phyloP scores from a whole-genome alignment of 352 stramenopile genomes.

The Peronospora belbahrii region DNA sequence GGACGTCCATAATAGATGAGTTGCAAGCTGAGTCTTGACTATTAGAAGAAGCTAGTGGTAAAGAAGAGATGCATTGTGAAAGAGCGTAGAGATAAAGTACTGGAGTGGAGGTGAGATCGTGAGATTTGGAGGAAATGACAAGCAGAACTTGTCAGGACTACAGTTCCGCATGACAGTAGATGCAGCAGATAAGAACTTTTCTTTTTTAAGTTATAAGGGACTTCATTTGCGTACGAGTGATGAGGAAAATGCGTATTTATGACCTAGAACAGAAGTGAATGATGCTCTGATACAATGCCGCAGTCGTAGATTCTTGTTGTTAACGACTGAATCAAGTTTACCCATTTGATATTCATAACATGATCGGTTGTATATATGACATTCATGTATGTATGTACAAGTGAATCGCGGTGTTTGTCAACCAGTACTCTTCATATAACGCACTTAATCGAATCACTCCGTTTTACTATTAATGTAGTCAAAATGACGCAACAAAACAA shows the following conservation, averaged over 20 bases:
- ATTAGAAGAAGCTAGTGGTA: background rate
- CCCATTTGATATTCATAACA: background rate
- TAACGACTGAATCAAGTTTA: background rate
- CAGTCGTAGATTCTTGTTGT: background rate
- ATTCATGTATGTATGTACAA: too few relatives aligned
- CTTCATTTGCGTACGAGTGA: conserved; percentile 17
- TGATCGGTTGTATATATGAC: too few relatives aligned
- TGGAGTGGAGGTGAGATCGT: conserved; percentile 9
- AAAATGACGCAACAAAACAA: conserved; percentile 43
- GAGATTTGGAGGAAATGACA: background rate
- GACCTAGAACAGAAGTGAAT: background rate
- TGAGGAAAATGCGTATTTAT: conserved; percentile 1
- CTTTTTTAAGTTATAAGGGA: conserved; percentile 29
- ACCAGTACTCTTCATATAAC: conserved; percentile 9
- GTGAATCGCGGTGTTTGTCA: conserved; percentile 4
- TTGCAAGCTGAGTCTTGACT: conserved; percentile 1
- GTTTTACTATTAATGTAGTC: conserved; percentile 1
- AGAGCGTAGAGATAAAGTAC: conserved; percentile 4
- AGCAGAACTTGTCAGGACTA: conserved; percentile 12
- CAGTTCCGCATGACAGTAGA: conserved; percentile 10
- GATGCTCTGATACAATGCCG: background rate
- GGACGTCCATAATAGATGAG: conserved; percentile 32
- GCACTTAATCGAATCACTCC: conserved; percentile 26
- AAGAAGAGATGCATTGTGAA: conserved; percentile 3
- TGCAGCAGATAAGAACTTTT: conserved; percentile 21